Percentiles rank a stretch among this genome's conserved stretches.
phyloP scores from a whole-genome alignment of 1,139 yeast species.

The Meyerozyma sp. region DNA sequence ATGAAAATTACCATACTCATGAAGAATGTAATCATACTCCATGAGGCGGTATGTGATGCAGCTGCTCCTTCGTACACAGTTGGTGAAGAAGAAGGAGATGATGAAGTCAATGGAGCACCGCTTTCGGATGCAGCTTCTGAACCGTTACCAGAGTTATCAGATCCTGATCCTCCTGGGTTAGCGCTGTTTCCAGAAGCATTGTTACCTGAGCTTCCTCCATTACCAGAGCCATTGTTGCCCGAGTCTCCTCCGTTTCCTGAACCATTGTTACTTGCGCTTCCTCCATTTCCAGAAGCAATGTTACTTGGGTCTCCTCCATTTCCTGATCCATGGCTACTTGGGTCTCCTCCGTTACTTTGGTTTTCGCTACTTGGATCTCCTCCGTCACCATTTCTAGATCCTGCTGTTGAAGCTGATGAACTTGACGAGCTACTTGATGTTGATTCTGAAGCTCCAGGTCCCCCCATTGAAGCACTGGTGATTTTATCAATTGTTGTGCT shows the following conservation, averaged over 20 bases:
- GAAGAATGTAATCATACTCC: not conserved
- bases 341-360: not conserved
- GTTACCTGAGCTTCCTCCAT: not conserved
- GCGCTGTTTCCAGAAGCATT: not conserved
- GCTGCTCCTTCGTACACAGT: not conserved
- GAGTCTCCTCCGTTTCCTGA: not conserved
- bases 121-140: not conserved
- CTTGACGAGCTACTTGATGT: not conserved
- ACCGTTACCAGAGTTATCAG: not conserved
- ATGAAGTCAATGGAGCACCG: not conserved
- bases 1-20: not conserved
- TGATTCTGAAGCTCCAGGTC: too few relatives aligned
- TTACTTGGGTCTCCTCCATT: not conserved
- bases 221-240: not conserved
- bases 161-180: not conserved
- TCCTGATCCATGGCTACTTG: not conserved
- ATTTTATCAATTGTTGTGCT: too few relatives aligned
- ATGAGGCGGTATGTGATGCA: not conserved
- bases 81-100: not conserved
- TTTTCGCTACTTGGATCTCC: not conserved
- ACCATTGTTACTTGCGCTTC: not conserved
- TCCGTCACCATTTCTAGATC: not conserved
- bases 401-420: not conserved
- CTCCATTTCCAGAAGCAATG: not conserved
- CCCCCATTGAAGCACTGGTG: too few relatives aligned